Percentiles rank a stretch among this genome's conserved stretches.
Conservation (phyloP, 108 stramenopile species). For the Phaeodactylum tricornutum region DNA sequence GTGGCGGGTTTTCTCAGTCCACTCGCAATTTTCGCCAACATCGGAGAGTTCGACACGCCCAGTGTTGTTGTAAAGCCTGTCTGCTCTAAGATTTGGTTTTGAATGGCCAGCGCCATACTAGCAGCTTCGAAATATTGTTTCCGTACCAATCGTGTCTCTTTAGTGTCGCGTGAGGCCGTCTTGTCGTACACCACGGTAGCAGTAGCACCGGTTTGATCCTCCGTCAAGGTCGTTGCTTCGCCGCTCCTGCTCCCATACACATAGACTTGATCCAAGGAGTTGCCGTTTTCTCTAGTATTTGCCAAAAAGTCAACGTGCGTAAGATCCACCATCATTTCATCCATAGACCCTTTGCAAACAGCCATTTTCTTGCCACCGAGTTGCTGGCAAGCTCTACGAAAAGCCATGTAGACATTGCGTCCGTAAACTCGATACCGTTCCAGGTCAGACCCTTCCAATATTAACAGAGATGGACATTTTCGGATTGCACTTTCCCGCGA, state of each 20-base stretch:
- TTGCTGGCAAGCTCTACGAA: conserved; percentile 23
- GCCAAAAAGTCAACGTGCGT: no score
- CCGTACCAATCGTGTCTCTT: no score
- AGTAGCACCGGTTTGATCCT: conserved; percentile 42
- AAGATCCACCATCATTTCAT: conserved; percentile 53
- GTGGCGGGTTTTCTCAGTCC: conserved; percentile 39
- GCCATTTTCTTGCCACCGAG: neutral
- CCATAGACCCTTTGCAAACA: conserved; percentile 27
- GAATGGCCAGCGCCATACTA: neutral
- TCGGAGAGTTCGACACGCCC: conserved; percentile 34
- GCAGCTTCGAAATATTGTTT: neutral
- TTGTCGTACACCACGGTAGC: neutral
- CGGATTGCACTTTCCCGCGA: conserved; percentile 15
- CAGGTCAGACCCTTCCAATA: conserved; percentile 48
- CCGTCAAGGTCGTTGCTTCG: conserved; percentile 10
- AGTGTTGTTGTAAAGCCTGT: conserved; percentile 38
- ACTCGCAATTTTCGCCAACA: conserved; percentile 42
- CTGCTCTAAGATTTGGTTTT: conserved; percentile 13
- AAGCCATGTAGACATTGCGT: conserved; percentile 28
- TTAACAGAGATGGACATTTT: conserved; percentile 38
- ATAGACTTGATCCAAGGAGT: conserved; percentile 16
- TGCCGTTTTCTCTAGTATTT: no score
- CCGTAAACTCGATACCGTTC: conserved; percentile 30
- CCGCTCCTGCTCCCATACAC: conserved; percentile 28
- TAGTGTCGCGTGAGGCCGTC: neutral